Percentiles rank a stretch among this genome's conserved stretches.
These are phyloP conservation scores for Colletotrichum sp. DNA, from an alignment of 2,329 filamentous ascomycete species.

Conservation along the genomic window DNA sequence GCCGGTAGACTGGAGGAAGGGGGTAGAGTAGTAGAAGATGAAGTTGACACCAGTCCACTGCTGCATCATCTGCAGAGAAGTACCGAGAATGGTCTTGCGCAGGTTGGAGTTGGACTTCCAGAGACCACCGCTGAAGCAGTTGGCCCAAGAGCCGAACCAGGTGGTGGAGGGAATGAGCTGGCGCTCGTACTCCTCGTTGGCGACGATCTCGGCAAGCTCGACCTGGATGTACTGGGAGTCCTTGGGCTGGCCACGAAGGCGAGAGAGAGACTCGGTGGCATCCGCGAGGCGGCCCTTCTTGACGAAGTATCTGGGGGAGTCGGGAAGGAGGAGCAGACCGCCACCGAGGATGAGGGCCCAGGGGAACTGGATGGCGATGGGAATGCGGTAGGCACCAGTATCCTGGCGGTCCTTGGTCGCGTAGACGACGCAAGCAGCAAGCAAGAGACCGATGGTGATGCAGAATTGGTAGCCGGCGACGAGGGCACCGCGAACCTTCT, in stretches of 20 bases:
- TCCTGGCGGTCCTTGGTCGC: slow-evolving; percentile 66
- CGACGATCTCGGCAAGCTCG: slow-evolving; percentile 84
- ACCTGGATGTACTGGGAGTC: slow-evolving; percentile 78
- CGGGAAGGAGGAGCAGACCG: slow-evolving; percentile 79
- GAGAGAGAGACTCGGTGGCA: slow-evolving; percentile 67
- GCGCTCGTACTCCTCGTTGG: slow-evolving; percentile 87
- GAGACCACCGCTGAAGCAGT: slow-evolving; percentile 71
- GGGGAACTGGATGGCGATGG: slow-evolving; percentile 79
- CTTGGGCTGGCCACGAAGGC: slow-evolving; percentile 74
- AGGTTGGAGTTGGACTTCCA: slow-evolving; percentile 68
- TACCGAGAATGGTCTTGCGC: slow-evolving; percentile 74
- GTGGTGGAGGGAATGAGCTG: slow-evolving; percentile 67
- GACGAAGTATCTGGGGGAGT: slow-evolving; percentile 86
- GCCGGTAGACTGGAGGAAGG: slow-evolving; percentile 81
- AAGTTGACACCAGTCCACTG: slow-evolving; percentile 90
- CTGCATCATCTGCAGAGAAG: slow-evolving; percentile 81
- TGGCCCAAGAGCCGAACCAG: slow-evolving; percentile 73
- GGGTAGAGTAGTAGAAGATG: slow-evolving; percentile 86
- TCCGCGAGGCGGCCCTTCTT: slow-evolving; percentile 73
- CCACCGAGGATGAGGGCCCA: slow-evolving; percentile 78
- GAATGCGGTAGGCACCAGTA: slow-evolving; percentile 77
- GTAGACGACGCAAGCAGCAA: slow-evolving; percentile 79
- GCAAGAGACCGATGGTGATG: slow-evolving; percentile 78
- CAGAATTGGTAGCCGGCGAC: slow-evolving; percentile 87
- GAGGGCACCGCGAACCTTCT: slow-evolving; percentile 77